Percentiles rank a stretch among this genome's conserved stretches.
These are phyloP conservation scores for Glaciozyma antarctica DNA, from an alignment of 768 basidiomycete genomes.

Conservation along the genomic window DNA sequence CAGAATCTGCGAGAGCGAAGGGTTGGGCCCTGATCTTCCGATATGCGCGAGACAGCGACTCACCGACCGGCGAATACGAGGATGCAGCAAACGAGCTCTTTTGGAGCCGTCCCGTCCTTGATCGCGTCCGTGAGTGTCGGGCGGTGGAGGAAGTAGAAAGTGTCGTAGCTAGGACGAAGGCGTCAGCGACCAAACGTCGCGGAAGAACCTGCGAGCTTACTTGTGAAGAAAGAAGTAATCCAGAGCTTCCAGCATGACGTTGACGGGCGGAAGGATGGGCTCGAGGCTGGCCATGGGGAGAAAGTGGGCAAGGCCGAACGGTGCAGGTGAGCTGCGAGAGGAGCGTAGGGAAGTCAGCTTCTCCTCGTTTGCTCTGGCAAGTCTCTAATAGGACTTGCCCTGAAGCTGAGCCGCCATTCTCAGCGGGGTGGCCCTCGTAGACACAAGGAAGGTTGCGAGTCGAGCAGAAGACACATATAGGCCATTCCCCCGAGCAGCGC, in stretches of 20 bases:
- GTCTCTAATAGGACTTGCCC: neutral
- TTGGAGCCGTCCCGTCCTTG: constrained; percentile 9
- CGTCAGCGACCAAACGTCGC: neutral
- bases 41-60: neutral
- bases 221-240: constrained; percentile 22
- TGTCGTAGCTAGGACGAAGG: constrained; percentile 15
- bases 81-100: constrained; percentile 25
- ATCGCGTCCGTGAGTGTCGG: constrained; percentile 10
- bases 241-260: constrained; percentile 11
- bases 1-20: constrained; percentile 7
- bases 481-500: constrained; percentile 28
- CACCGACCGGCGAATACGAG: constrained; percentile 25
- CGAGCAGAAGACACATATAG: constrained; percentile 21
- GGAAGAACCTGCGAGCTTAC: neutral
- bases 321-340: neutral
- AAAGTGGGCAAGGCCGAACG: neutral
- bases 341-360: neutral
- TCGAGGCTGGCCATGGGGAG: constrained; percentile 5
- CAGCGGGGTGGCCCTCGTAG: constrained; percentile 28
- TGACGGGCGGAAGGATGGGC: constrained; percentile 4
- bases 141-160: constrained; percentile 25
- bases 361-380: neutral
- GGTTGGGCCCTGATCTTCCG: too few species aligned
- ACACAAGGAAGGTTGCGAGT: constrained; percentile 7
- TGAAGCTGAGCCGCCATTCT: neutral